Evolutionary conservation across 805 yeast species (phyloP), one percentile per base, ranked within the genome.

Genomic region (Candida lessepsii): DNA sequence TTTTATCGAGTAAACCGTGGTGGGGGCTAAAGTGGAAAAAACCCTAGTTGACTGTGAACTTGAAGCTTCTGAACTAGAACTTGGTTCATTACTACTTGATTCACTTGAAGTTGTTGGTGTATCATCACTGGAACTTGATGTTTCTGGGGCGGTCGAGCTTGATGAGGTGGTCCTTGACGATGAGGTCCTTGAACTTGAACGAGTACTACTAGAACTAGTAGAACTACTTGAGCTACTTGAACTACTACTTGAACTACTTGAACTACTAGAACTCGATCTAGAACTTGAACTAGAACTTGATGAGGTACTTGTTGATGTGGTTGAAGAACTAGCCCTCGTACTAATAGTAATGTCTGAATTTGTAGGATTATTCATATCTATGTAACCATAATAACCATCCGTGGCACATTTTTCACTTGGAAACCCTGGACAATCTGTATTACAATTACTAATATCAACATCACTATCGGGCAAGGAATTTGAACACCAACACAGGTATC

Each of bases 401-500:
- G 56, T 56, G 3, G 61, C 80, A 53, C 80, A 75, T 19, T 48
- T 35, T 36, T 75, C 78, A 33, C 44, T 47, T 3, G 61, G 59
- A 42, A 50, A 73, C 1, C 79, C 78, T 3, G 79, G 78, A 55
- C 80, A 75, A 1, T 53, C 46, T 3, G 39, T 39, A 17, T 50
- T 46, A 54, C 80, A 75, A 20, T 60, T 45, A n/a, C 53, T 40
- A 9, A 63, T 28, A 20, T 51, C 46, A 0, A 63, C 64, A 0
- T 80, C 65, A 13, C 54, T 48, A 1, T 52, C 63, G 0, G 87
- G 86, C 15, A 70, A 57, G 7, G 51, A 46, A 50, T 80, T 70
- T 5, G 85, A 70, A 53, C 88, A 81, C 82, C 83, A 82, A 56
- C 88, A 81, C 33, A 61, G 27, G 27, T 60, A 45, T n/a, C 65